Conservation (phyloP, 179 eudicot genomes). For the Silene vulgaris region DNA sequence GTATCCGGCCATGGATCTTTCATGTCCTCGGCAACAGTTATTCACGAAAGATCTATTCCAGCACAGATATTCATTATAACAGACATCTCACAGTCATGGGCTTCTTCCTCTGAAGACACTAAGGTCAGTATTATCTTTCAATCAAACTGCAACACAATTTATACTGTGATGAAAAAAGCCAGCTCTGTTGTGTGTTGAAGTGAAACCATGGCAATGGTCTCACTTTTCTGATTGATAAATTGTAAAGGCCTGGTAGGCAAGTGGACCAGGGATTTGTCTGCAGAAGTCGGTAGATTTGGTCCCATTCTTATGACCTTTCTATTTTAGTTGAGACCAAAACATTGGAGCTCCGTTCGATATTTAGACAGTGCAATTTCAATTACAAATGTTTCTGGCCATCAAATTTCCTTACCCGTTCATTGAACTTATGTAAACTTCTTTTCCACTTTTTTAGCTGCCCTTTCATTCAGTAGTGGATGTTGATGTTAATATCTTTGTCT, state of each 20-base stretch:
- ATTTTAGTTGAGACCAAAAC: no score
- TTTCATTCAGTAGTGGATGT: not conserved
- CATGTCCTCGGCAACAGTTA: slow-evolving; percentile 30
- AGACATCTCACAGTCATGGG: slow-evolving; percentile 75
- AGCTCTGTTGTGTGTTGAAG: not conserved
- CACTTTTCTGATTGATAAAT: not conserved
- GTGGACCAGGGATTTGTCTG: not conserved
- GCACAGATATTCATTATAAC: slow-evolving; percentile 60
- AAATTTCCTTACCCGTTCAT: not conserved
- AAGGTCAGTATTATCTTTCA: slow-evolving; percentile 48
- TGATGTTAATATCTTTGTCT: no score
- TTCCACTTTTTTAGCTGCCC: not conserved
- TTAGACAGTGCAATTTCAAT: not conserved
- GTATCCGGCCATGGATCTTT: slow-evolving; percentile 36
- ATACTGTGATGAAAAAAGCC: not conserved
- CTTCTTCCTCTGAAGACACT: slow-evolving; percentile 62
- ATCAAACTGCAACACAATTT: not conserved
- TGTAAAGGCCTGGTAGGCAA: not conserved
- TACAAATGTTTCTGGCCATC: not conserved
- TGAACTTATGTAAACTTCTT: not conserved
- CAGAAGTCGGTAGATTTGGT: not conserved
- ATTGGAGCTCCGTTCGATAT: not conserved
- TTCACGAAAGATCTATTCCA: slow-evolving; percentile 31
- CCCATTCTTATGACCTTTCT: not conserved
- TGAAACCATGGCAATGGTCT: not conserved